phyloP scores from a whole-genome alignment of 352 stramenopile species.

The Phytophthora ohioensis region DNA sequence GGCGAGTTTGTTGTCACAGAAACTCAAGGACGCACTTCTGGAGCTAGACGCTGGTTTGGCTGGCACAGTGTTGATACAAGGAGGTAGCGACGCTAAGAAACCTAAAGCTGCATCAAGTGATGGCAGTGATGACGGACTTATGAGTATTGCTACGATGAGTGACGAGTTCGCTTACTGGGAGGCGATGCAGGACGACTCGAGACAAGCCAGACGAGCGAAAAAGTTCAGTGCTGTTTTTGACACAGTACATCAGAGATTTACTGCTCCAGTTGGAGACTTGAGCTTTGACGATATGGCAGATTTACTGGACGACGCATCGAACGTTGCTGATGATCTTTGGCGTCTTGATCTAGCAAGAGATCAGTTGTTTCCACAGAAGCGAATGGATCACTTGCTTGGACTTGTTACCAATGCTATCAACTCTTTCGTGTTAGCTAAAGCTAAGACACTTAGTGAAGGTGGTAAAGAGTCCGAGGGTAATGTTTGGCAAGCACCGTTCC shows the following conservation, averaged over 20 bases:
- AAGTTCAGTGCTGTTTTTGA: slow-evolving; percentile 87
- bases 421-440: slow-evolving; percentile 67
- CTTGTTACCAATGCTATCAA: slow-evolving; percentile 85
- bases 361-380: slow-evolving; percentile 81
- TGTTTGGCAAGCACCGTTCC: slow-evolving; percentile 77
- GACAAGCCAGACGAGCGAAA: slow-evolving; percentile 67
- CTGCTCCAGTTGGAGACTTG: slow-evolving; percentile 58
- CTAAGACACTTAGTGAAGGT: slow-evolving; percentile 29
- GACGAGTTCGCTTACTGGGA: slow-evolving; percentile 93
- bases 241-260: slow-evolving; percentile 84
- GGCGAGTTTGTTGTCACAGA: slow-evolving; percentile 66
- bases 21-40: slow-evolving; percentile 82
- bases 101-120: slow-evolving; percentile 30
- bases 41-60: slow-evolving; percentile 79
- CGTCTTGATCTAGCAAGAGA: slow-evolving; percentile 67
- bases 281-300: slow-evolving; percentile 85
- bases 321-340: slow-evolving; percentile 92
- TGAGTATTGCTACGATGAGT: slow-evolving; percentile 81
- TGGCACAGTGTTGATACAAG: slow-evolving; percentile 48
- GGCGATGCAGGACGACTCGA: slow-evolving; percentile 50
- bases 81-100: slow-evolving; percentile 29
- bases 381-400: slow-evolving; percentile 91
- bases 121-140: slow-evolving; percentile 50
- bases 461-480: slow-evolving; percentile 47
- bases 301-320: slow-evolving; percentile 86